Conservation (phyloP, 805 yeast genomes). For the Scheffersomyces spartinae region DNA sequence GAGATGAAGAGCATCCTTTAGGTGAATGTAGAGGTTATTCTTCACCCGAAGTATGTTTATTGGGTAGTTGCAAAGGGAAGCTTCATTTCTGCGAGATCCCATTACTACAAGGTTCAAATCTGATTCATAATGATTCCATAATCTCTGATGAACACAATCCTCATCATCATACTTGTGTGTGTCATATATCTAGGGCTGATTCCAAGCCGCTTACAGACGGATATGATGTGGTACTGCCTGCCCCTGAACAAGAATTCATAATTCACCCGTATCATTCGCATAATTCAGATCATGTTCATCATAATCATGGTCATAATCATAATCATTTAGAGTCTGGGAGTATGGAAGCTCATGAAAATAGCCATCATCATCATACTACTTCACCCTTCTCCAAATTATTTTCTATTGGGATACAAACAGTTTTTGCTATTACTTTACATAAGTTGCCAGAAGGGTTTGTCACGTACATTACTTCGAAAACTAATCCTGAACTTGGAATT, state of each 20-base stretch:
- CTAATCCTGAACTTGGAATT: slow-evolving; percentile 51
- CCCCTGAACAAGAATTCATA: not conserved
- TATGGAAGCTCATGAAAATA: slow-evolving; percentile 19
- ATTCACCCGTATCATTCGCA: slow-evolving; percentile 1
- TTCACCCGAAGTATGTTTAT: slow-evolving; percentile 26
- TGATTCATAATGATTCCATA: too few species aligned
- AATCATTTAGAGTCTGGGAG: too few species aligned
- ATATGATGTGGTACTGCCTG: not conserved
- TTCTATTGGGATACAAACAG: slow-evolving; percentile 84
- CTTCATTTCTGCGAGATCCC: slow-evolving; percentile 32
- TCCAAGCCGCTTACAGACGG: not conserved
- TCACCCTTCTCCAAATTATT: slow-evolving; percentile 71
- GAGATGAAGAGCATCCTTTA: slow-evolving; percentile 8
- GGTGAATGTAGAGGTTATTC: slow-evolving; percentile 41
- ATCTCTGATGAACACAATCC: slow-evolving; percentile 5
- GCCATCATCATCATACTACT: slow-evolving; percentile 72
- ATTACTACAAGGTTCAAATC: too few species aligned
- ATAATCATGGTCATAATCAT: slow-evolving; percentile 13
- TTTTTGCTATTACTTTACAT: slow-evolving; percentile 77
- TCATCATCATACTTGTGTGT: slow-evolving; percentile 1
- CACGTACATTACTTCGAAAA: slow-evolving; percentile 63
- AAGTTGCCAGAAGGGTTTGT: slow-evolving; percentile 94
- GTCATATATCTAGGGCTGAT: not conserved
- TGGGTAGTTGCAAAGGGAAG: slow-evolving; percentile 4
- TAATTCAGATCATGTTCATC: slow-evolving; percentile 4